A percentile compares a stretch with the other conserved stretches of the same genome.
Conservation (phyloP, 1,284 basidiomycete genomes). For the Wolfiporia cocos region DNA sequence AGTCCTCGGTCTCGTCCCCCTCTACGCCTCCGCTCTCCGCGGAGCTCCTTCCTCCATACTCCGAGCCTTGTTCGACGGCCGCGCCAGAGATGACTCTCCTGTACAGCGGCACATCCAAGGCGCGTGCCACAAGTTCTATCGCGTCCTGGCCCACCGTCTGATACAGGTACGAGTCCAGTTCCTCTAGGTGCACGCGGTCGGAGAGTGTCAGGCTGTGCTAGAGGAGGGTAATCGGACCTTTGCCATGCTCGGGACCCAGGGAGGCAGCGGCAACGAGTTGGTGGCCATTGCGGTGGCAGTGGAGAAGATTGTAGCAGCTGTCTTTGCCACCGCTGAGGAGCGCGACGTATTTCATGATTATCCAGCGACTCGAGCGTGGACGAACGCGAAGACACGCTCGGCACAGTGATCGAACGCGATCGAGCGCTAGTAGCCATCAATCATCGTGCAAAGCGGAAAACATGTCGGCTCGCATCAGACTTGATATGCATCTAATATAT, state of each 20-base stretch:
- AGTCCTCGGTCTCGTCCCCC: conserved; percentile 96
- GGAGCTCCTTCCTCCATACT: conserved; percentile 72
- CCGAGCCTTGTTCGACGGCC: conserved; percentile 75
- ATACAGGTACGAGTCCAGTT: conserved; percentile 98
- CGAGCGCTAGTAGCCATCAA: no score
- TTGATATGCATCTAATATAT: no score
- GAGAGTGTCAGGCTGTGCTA: conserved; percentile 9
- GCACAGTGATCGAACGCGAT: no score
- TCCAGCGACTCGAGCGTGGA: no score
- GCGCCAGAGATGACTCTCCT: conserved; percentile 76
- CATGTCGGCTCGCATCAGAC: no score
- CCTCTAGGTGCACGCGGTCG: conserved; percentile 54
- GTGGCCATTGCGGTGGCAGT: conserved; percentile 86
- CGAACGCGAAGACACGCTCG: no score
- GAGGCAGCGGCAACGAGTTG: conserved; percentile 87
- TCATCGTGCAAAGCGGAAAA: no score
- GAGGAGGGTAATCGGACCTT: conserved; percentile 48
- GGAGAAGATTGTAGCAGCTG: conserved; percentile 93
- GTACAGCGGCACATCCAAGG: conserved; percentile 85
- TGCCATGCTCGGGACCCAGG: conserved; percentile 76
- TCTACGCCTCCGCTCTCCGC: conserved; percentile 41
- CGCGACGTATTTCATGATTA: conserved; percentile 95
- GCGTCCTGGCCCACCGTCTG: conserved; percentile 98
- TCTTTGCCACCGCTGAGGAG: conserved; percentile 98
- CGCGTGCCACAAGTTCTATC: conserved; percentile 81